Evolutionary conservation across 2,329 filamentous ascomycete species (phyloP), one percentile per base, ranked within the genome.

Genomic region (Ascochyta clinopodiicola): DNA sequence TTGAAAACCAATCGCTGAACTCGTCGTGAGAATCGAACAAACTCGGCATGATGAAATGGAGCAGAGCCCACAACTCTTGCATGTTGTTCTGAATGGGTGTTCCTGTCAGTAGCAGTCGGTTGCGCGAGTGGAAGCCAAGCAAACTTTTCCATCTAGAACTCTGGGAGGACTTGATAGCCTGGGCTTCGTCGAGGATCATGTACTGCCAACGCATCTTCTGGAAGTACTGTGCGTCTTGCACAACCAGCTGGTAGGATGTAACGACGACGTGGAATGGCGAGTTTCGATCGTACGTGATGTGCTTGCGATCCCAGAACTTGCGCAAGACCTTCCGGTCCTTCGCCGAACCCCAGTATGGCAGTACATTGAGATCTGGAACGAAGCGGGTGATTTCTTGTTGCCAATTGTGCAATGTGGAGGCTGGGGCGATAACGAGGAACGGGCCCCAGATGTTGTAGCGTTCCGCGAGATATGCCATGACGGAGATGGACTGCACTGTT

Each of bases 21-120:
- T 95, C 91, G 71, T 96, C 91, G 77, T 95, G 91, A 0, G 90
- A 94, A 76, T 95, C 95, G 77, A 99, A 99, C 46, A 99, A 83
- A 38, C 91, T 96, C n/a, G 95, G 95, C 95, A 99, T 98, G 80
- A 98, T 98, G 80, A 99, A 99, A 83, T 99, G 95, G 19, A 99
- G 83, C 63, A 99, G 79, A 27, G 95, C 95, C 95, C 95, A 99
- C 56, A 99, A 79, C 78, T 99, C 94, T 77, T 98, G 95, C 95
- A 99, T 99, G 82, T 98, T 99, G 81, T 99, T 99, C 77, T 99
- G 95, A 63, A 99, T 98, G 2, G 95, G 95, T 0, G 95, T 99
- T 79, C 95, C 95, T 0, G 95, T 99, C 19, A 99, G 84, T 39
- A 99, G 81, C 42, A 99, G 85, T 64, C 95, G 87, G 77, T 98